A percentile compares a stretch with the other conserved stretches of the same genome.
Conservation (phyloP, 768 basidiomycete species). For the Russula olivacea region DNA sequence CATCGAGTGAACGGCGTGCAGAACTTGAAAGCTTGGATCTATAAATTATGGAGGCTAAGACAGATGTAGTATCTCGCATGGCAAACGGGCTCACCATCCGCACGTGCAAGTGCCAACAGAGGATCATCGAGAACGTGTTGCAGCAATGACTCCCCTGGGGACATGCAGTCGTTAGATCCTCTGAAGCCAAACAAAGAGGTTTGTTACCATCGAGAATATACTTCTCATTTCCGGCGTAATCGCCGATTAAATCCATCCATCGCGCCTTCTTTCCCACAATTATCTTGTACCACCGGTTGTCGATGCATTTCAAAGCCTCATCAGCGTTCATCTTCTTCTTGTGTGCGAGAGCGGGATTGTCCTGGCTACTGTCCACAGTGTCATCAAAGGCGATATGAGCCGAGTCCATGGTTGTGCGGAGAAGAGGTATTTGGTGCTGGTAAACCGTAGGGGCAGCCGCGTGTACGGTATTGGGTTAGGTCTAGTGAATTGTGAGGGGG, state of each 20-base stretch:
- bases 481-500: neutral
- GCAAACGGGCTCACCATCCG: slow-evolving; percentile 34
- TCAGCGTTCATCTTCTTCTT: slow-evolving; percentile 1
- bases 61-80: neutral
- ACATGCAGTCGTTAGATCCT: neutral
- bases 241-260: slow-evolving; percentile 68
- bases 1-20: slow-evolving; percentile 53
- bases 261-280: slow-evolving; percentile 35
- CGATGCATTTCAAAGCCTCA: slow-evolving; percentile 32
- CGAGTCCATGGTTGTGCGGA: neutral
- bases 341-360: neutral
- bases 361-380: neutral
- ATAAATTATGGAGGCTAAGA: neutral
- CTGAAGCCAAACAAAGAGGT: neutral
- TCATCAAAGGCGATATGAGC: neutral
- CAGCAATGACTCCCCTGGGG: slow-evolving; percentile 54
- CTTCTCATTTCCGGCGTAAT: slow-evolving; percentile 61
- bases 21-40: slow-evolving; percentile 55
- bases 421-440: neutral
- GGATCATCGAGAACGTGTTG: slow-evolving; percentile 55
- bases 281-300: slow-evolving; percentile 38
- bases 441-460: neutral
- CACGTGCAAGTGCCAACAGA: slow-evolving; percentile 50
- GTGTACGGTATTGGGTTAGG: neutral
- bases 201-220: slow-evolving; percentile 58